Evolutionary conservation across 1,284 basidiomycete genomes (phyloP).

Genomic region (Anthracocystis setariae): DNA sequence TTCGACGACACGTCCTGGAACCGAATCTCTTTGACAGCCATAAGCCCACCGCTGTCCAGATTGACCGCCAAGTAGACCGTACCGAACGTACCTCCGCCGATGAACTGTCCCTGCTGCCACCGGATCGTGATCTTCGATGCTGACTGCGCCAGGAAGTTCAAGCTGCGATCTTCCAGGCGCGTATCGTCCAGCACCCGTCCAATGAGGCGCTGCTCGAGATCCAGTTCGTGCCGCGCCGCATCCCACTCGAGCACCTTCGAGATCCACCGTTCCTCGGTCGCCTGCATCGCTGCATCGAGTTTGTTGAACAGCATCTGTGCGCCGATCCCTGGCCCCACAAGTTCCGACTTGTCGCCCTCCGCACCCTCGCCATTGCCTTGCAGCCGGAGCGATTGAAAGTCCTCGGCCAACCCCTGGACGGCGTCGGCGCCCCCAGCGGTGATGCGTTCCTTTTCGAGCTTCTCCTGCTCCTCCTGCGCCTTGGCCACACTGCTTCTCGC

Average conservation of each 20-base stretch:
- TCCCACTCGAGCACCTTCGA: conserved; percentile 60
- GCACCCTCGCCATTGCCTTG: conserved; percentile 70
- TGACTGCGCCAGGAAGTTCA: conserved; percentile 70
- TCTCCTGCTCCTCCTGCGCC: conserved; percentile 62
- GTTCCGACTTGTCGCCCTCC: conserved; percentile 73
- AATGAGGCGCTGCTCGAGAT: conserved; percentile 60
- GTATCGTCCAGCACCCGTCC: conserved; percentile 66
- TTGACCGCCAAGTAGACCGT: conserved; percentile 96
- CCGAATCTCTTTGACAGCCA: conserved; percentile 99
- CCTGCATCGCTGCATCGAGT: conserved; percentile 55
- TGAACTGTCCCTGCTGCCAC: conserved; percentile 98
- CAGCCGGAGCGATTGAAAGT: conserved; percentile 34
- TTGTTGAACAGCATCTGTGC: conserved; percentile 48
- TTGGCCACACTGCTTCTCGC: conserved; percentile 64
- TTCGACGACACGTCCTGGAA: conserved; percentile 86
- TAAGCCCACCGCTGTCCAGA: conserved; percentile 92
- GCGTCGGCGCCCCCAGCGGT: conserved; percentile 37
- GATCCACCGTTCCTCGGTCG: conserved; percentile 60
- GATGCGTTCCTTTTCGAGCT: conserved; percentile 55
- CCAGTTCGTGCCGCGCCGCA: conserved; percentile 52
- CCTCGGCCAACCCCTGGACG: conserved; percentile 29
- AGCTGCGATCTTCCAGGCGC: conserved; percentile 62
- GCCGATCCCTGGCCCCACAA: conserved; percentile 45
- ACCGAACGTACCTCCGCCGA: conserved; percentile 91
- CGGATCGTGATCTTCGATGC: conserved; percentile 88